Percentiles rank a stretch among this genome's conserved stretches.
These are phyloP conservation scores for Lolium rigidum DNA, from an alignment of 176 grass and related monocot species.

Conservation along the genomic window DNA sequence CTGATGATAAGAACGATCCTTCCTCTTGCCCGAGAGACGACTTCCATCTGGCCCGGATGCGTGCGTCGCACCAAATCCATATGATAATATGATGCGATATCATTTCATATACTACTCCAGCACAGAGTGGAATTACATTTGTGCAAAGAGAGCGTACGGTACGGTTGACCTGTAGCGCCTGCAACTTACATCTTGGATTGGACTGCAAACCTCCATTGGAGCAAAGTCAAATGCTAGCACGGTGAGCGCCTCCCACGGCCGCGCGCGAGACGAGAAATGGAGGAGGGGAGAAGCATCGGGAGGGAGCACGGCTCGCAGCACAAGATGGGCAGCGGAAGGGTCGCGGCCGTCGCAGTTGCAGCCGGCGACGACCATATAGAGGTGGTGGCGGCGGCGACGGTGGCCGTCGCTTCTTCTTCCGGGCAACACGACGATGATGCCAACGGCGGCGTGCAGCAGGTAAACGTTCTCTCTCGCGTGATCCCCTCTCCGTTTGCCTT, in stretches of 20 bases:
- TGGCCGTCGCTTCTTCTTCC: conserved; percentile 21
- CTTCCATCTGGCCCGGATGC: conserved; percentile 2
- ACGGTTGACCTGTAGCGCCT: conserved; percentile 25
- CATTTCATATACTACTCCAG: too few relatives aligned
- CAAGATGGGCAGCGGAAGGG: conserved; percentile 25
- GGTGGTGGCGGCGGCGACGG: background rate
- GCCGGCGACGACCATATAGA: conserved; percentile 21
- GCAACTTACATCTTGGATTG: background rate
- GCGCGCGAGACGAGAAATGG: background rate
- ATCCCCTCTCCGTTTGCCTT: background rate
- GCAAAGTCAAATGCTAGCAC: conserved; percentile 10
- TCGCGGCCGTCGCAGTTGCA: background rate
- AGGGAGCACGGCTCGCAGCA: conserved; percentile 20
- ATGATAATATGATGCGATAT: background rate
- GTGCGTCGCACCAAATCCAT: conserved; percentile 15
- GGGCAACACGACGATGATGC: background rate
- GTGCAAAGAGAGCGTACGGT: background rate
- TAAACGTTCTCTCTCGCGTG: background rate
- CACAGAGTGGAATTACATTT: background rate
- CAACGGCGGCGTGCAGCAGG: conserved; percentile 16
- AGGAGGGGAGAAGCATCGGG: conserved; percentile 5
- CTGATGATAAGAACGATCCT: background rate
- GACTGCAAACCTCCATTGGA: background rate
- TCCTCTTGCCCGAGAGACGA: background rate
- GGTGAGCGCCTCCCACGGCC: background rate